Evolutionary conservation across 495 filamentous ascomycete genomes (phyloP).

Genomic region (Penicillium atrosanguineum): DNA sequence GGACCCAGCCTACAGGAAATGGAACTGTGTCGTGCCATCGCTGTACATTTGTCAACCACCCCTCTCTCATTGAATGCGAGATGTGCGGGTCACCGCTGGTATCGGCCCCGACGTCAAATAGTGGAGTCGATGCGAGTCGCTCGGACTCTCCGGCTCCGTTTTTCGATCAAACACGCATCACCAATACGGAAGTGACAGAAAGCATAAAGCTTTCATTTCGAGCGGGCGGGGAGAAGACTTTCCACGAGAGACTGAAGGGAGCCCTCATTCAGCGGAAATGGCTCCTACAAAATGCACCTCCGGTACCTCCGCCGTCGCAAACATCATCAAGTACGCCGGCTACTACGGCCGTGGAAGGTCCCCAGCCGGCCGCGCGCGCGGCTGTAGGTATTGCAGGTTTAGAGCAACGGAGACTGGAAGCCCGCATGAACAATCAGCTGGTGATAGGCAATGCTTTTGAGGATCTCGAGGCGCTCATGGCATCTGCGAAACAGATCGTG

Average conservation of each 20-base stretch:
- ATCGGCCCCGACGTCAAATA: constrained; percentile 21
- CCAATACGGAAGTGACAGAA: constrained; percentile 60
- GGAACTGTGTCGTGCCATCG: constrained; percentile 63
- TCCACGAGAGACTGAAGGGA: constrained; percentile 83
- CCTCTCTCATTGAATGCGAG: constrained; percentile 81
- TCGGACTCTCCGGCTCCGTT: constrained; percentile 78
- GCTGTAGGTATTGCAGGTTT: constrained; percentile 89
- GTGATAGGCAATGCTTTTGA: constrained; percentile 95
- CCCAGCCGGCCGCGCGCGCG: constrained; percentile 42
- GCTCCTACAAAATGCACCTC: constrained; percentile 90
- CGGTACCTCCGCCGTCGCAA: constrained; percentile 66
- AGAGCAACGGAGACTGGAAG: constrained; percentile 76
- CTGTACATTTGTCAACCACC: constrained; percentile 94
- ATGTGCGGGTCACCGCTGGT: constrained; percentile 79
- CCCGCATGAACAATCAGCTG: constrained; percentile 84
- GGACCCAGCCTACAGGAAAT: neutral
- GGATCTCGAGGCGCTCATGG: constrained; percentile 95
- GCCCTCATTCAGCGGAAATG: constrained; percentile 92
- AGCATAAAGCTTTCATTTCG: constrained; percentile 91
- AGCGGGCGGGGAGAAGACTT: constrained; percentile 82
- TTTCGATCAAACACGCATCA: constrained; percentile 36
- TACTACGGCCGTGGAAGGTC: constrained; percentile 17
- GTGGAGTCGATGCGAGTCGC: constrained; percentile 27
- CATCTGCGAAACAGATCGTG: constrained; percentile 92
- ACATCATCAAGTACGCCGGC: constrained; percentile 19